Evolutionary conservation across 805 yeast species (phyloP), one percentile per base, ranked within the genome.

Genomic region (Candida taoyuanica): DNA sequence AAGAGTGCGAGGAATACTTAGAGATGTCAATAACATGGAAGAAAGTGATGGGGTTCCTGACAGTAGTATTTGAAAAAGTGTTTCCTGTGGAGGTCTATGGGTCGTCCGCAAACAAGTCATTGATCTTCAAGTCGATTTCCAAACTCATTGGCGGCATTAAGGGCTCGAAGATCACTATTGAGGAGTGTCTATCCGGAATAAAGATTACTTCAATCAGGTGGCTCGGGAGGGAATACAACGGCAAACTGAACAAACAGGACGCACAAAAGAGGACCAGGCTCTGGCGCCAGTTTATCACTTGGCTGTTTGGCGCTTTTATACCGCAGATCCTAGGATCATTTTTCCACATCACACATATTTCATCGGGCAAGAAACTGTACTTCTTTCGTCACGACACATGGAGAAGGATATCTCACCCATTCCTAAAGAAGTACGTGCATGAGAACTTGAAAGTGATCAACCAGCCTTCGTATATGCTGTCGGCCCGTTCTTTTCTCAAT

Each of bases 291-390:
- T 76, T 85, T 34, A 19, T 83, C 1, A 33, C 36, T 2, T 89
- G 95, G 95, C 34, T 82, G 2, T 72, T 82, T 29, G 44, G 58
- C 0, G 28, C 25, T 0, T 67, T 78, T 35, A 46, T 85, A 1
- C 61, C 71, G 7, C 66, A 62, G 14, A 42, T 84, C 1, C 47
- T 85, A 0, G 57, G 64, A 0, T 57, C 72, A 0, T 76, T 74
- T 50, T 88, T 86, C 63, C 80, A 84, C 52, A 78, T 81, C 5
- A 80, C 93, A 0, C 83, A 79, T 33, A 58, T 65, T 1, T 71
- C 75, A 8, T 65, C 68, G 0, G 53, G 64, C 0, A 59, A 54
- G 8, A 59, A 60, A 4, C 41, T 75, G 0, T 37, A 67, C 0
- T 85, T 65, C 52, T 85, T 73, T 49, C 68, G 80, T 14, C 87